Evolutionary conservation across 164 flowering plant species (phyloP), one percentile per base, ranked within the genome.

Genomic region (Echeveria elegans): DNA sequence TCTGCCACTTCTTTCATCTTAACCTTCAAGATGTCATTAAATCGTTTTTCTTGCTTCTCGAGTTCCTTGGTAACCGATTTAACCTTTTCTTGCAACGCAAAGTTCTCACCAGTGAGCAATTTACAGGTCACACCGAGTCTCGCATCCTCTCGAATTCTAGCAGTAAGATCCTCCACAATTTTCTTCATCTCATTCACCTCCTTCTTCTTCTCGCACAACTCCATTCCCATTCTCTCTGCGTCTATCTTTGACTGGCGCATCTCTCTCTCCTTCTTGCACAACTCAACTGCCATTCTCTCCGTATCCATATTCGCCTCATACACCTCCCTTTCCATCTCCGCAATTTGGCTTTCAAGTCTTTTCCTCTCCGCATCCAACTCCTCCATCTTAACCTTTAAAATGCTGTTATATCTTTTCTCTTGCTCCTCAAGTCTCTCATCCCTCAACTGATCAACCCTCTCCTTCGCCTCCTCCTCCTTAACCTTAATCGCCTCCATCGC

Each of bases 381-480:
- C 12, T 48, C 50, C 30, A 61, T 40, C 61, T 48, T 66, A 11
- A 36, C 31, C 31, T 66, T 66, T 15, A 62, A 24, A 30, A 40
- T 37, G 9, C 2, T 19, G 37, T 53, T 41, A 21, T 66, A 24
- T 19, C 63, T 1, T 32, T 40, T 23, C 15, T 7, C 23, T 15
- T 45, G 34, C 32, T 65, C 59, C 38, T 37, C 60, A 3, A 77
- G n/a, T 14, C 41, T 37, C 28, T 63, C 64, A 23, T 67, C 64
- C 50, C 58, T 63, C 30, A 63, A 10, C 26, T 37, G 26, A 45
- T 4, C 45, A 23, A 4, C 15, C 47, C 66, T 36, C 41, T 1
- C n/a, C 3, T 43, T 43, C 18, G 47, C 47, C 47, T 43, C 47
- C 15, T 47, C 64, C 15, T 72, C 28, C 40, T 14, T 24, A 26